These are phyloP conservation scores for Conticribra guillardii DNA, from an alignment of 108 stramenopile species.

Conservation along the genomic window DNA sequence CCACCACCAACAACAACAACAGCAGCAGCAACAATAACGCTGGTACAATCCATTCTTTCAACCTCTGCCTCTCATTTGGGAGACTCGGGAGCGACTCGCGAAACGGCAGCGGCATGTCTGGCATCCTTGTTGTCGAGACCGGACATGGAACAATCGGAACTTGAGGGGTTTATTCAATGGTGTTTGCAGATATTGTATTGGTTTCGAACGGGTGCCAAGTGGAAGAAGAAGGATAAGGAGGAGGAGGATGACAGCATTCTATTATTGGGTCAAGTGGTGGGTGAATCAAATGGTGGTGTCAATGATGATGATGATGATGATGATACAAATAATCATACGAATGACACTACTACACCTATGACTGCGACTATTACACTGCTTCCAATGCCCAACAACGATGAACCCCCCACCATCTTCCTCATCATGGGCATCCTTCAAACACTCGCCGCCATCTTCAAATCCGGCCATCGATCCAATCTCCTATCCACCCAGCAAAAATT, in stretches of 20 bases:
- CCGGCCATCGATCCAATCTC: slow-evolving; percentile 56
- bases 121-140: slow-evolving; percentile 91
- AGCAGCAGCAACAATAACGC: slow-evolving; percentile 45
- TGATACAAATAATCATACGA: slow-evolving; percentile 5
- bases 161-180: slow-evolving; percentile 80
- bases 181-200: slow-evolving; percentile 46
- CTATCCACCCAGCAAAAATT: slow-evolving; percentile 43
- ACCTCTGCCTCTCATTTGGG: slow-evolving; percentile 63
- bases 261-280: too few relatives aligned
- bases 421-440: slow-evolving; percentile 87
- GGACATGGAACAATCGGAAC: slow-evolving; percentile 83
- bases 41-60: slow-evolving; percentile 61
- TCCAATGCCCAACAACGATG: slow-evolving; percentile 29
- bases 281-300: too few relatives aligned
- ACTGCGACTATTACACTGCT: slow-evolving; percentile 21
- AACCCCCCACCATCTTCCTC: slow-evolving; percentile 52
- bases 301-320: neutral
- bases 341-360: too few relatives aligned
- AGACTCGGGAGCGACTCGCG: slow-evolving; percentile 91
- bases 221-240: too few relatives aligned
- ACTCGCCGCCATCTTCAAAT: slow-evolving; percentile 75
- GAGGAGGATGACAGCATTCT: neutral
- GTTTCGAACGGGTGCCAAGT: slow-evolving; percentile 27
- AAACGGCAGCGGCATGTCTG: slow-evolving; percentile 91
- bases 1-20: too few relatives aligned